Base-by-base conservation (phyloP, 129 eudicot genomes). In the Lactuca saligna region DNA sequence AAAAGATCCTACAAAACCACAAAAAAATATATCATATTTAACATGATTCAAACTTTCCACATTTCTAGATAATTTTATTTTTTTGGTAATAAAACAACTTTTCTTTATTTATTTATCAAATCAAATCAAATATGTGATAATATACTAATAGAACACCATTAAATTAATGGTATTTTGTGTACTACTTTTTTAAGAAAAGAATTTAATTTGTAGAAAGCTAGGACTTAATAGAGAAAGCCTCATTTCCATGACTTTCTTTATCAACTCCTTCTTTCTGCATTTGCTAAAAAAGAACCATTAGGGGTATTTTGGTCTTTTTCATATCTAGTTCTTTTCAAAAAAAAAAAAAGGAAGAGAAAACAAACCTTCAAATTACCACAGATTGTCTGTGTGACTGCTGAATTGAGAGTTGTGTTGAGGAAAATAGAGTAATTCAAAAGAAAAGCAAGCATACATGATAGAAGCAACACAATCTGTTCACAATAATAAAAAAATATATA, bases 311-410 rank as follows among this genome's bases (percentile, higher is more conserved):
- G 9, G 8, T 39, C 35, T 59, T 20, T 41, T 50, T 37, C 54
- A 17, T 37, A 46, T 63, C 16, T 14, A 32, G 25, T 39, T 44
- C 17, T 8, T 31, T 5, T 57, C 20, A 32, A 59, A 2, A 41
- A 55, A 13, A 15, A 33, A 20, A 57, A 57, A 74, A 9, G 39
- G 48, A 17, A 31, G 42, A 41, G 49, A 9, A 25, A 71, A 83
- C 84, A 16, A 65, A 93, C 99, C 99, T 93, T 93, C 69, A 93
- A 56, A 78, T 93, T 93, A 37, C 99, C 99, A 71, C 99, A 93
- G 77, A 93, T 87, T 57, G 99, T 93, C 87, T 93, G 99, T 25
- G 98, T 93, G 73, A 93, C 85, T 38, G 98, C 97, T 66, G 98
- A 93, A 73, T 93, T 93, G 60, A 93, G 97, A 49, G 98, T 89